A percentile compares a stretch with the other conserved stretches of the same genome.
Conservation (phyloP, 1,139 yeast species). For the Kluyveromyces marxianus region DNA sequence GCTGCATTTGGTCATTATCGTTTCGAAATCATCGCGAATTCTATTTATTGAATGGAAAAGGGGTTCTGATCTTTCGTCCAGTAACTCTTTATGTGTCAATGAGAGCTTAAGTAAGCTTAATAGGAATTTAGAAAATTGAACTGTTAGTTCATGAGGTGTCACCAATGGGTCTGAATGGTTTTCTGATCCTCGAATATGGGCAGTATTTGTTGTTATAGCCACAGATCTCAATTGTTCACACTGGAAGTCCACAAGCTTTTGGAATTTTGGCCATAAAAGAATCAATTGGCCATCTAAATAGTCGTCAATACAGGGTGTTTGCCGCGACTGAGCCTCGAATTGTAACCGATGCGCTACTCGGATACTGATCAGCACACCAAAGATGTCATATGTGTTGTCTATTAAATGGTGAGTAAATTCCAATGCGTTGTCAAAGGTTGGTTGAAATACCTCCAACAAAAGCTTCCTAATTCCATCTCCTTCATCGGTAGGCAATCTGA, state of each 20-base stretch:
- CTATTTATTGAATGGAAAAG: conserved; percentile 60
- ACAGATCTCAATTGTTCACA: conserved; percentile 56
- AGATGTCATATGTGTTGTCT: conserved; percentile 57
- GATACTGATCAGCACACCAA: conserved; percentile 72
- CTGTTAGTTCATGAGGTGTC: conserved; percentile 64
- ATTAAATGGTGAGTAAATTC: conserved; percentile 45
- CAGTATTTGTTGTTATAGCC: conserved; percentile 22
- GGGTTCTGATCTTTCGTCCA: conserved; percentile 51
- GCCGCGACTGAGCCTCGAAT: conserved; percentile 53
- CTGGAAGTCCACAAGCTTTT: conserved; percentile 65
- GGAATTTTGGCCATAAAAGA: conserved; percentile 80
- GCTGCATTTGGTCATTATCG: conserved; percentile 61
- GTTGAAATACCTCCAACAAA: conserved; percentile 41
- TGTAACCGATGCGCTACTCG: conserved; percentile 61
- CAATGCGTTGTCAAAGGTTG: conserved; percentile 46
- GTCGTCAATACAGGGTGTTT: conserved; percentile 66
- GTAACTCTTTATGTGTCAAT: conserved; percentile 24
- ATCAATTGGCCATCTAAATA: conserved; percentile 63
- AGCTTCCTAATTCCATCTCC: conserved; percentile 37
- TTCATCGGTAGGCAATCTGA: conserved; percentile 33
- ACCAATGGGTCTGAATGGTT: conserved; percentile 28
- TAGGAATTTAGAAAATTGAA: conserved; percentile 70
- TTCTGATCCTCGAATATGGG: conserved; percentile 26
- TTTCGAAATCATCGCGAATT: conserved; percentile 73
- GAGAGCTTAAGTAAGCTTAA: conserved; percentile 63